Evolutionary conservation across 2,329 filamentous ascomycete genomes (phyloP), one percentile per base, ranked within the genome.

Genomic region (Bipolaris gigantea): DNA sequence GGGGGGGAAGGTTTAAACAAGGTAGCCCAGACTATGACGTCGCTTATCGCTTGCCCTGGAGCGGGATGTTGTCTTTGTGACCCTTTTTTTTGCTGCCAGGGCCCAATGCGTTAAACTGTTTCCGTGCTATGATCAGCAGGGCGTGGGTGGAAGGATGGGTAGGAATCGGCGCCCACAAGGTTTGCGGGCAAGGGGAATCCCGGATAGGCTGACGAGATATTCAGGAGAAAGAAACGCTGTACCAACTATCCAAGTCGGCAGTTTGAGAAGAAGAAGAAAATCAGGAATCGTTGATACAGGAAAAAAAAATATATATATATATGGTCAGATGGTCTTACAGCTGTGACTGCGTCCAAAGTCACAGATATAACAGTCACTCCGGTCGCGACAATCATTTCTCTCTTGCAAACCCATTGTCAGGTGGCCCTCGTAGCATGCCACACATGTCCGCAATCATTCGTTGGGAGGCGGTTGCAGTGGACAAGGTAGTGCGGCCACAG

Each of bases 161-260:
- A 21, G 23, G 19, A 23, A n/a, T 34, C 16, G n/a, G 18, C 44
- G 21, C 25, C 23, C 27, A 35, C 38, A 52, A 52, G 44, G 50
- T 45, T 45, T 35, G 32, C n/a, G 6, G 15, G 10, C 27, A 23
- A 35, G 19, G 19, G 18, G 13, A 9, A 42, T 34, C 32, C 43
- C n/a, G 19, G 18, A 5, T n/a, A 45, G 30, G 11, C 11, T 34
- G 13, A 15, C 25, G 15, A 32, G 18, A 33, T 19, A 45, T 23
- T 16, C 18, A 18, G 27, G 46, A 32, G 19, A 33, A 33, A 18
- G 18, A 30, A 25, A 27, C 25, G 25, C 25, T 11, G 40, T n/a
- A 36, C 43, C 18, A 48, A 61, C 59, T 64, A 40, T 60, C 57
- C 60, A 56, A 61, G 56, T 41, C 56, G 46, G 18, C 5, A n/a